phyloP scores from a whole-genome alignment of 1,139 yeast species.

The Candida buenavistaensis region DNA sequence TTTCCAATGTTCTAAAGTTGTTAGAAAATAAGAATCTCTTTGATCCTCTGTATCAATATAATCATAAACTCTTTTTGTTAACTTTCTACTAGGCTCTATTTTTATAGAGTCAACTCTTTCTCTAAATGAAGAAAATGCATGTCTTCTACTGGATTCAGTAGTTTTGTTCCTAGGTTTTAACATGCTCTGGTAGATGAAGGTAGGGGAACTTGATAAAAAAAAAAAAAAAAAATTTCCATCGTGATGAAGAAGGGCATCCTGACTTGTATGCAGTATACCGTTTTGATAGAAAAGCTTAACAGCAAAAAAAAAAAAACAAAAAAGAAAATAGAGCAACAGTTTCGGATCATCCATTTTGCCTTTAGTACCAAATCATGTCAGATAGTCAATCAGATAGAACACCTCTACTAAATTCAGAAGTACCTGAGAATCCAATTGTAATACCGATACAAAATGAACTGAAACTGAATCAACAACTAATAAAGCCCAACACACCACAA shows the following conservation, averaged over 20 bases:
- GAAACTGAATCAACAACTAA: slow-evolving; percentile 5
- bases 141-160: slow-evolving; percentile 58
- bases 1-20: slow-evolving; percentile 83
- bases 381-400: slow-evolving; percentile 16
- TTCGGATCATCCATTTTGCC: too few relatives aligned
- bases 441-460: slow-evolving; percentile 10
- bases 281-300: too few relatives aligned
- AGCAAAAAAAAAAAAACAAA: not conserved
- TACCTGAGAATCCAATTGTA: slow-evolving; percentile 32
- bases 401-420: slow-evolving; percentile 21
- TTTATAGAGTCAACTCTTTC: slow-evolving; percentile 82
- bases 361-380: slow-evolving; percentile 4
- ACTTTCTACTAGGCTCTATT: slow-evolving; percentile 76
- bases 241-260: too few relatives aligned
- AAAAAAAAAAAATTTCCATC: slow-evolving; percentile 1
- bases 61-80: slow-evolving; percentile 66
- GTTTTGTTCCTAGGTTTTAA: slow-evolving; percentile 31
- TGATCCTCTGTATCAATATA: slow-evolving; percentile 32
- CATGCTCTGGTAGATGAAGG: slow-evolving; percentile 1
- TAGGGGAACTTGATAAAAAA: not conserved
- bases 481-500: slow-evolving; percentile 5
- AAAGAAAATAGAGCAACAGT: slow-evolving; percentile 2
- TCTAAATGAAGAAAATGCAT: slow-evolving; percentile 70
- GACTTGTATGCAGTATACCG: too few relatives aligned
- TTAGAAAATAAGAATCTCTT: slow-evolving; percentile 74